Percentiles rank a stretch among this genome's conserved stretches.
Conservation (phyloP, 2,329 filamentous ascomycete species). For the Calonectria leucothoes region DNA sequence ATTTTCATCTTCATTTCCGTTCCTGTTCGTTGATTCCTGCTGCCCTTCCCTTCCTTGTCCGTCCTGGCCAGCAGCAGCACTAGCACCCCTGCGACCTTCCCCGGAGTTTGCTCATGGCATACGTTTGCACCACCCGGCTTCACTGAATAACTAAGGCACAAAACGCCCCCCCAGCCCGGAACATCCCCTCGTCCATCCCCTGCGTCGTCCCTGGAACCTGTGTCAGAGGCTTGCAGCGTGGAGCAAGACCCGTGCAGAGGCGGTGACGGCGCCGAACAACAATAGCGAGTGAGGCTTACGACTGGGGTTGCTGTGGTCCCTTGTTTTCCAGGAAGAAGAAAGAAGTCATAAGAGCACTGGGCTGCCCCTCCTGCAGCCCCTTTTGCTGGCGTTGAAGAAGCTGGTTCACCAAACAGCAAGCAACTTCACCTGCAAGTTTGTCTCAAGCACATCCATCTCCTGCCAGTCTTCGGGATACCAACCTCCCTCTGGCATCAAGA, state of each 20-base stretch:
- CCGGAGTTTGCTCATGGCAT: conserved; percentile 26
- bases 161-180: background rate
- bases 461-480: conserved; percentile 2
- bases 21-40: conserved; percentile 13
- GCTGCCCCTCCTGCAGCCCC: conserved; percentile 16
- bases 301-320: conserved; percentile 1
- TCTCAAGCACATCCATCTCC: conserved; percentile 28
- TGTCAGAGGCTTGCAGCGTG: conserved; percentile 28
- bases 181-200: conserved; percentile 28
- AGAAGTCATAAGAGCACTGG: conserved; percentile 17
- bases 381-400: conserved; percentile 12
- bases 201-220: conserved; percentile 36
- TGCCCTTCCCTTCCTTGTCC: conserved; percentile 3
- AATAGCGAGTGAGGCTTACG: background rate
- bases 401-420: conserved; percentile 11
- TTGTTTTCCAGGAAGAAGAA: conserved; percentile 9
- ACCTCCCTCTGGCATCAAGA: background rate
- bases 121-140: background rate
- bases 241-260: conserved; percentile 31
- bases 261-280: conserved; percentile 33
- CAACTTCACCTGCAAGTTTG: background rate
- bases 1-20: background rate
- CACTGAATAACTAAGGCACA: background rate
- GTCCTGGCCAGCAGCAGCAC: background rate
- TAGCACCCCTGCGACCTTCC: conserved; percentile 27